Evolutionary conservation across 805 yeast species (phyloP).

Genomic region (Starmerella kuoi): DNA sequence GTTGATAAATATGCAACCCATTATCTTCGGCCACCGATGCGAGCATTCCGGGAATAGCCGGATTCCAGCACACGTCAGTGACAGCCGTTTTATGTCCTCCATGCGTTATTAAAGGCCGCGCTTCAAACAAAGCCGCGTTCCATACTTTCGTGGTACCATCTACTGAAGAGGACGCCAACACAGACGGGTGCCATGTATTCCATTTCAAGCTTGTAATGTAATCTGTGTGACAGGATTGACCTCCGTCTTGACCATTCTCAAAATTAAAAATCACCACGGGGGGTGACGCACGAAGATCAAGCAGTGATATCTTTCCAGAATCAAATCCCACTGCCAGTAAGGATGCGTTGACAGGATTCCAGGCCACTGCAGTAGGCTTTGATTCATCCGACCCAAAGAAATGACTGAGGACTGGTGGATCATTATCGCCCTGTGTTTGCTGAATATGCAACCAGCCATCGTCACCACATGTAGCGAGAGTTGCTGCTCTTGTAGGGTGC

Average conservation of each 20-base stretch:
- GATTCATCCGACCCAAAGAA: background rate
- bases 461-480: constrained; percentile 61
- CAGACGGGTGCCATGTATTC: constrained; percentile 46
- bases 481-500: constrained; percentile 47
- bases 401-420: background rate
- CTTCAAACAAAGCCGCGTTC: constrained; percentile 18
- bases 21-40: constrained; percentile 78
- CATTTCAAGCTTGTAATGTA: constrained; percentile 58
- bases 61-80: constrained; percentile 74
- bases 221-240: constrained; percentile 33
- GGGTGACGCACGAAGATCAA: constrained; percentile 50
- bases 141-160: constrained; percentile 37
- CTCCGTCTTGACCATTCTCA: background rate
- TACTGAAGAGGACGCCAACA: constrained; percentile 56
- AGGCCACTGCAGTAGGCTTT: constrained; percentile 44
- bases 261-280: background rate
- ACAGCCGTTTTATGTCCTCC: constrained; percentile 83
- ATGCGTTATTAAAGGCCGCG: constrained; percentile 45
- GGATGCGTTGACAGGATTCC: constrained; percentile 45
- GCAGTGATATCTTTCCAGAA: constrained; percentile 41
- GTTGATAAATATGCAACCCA: constrained; percentile 77
- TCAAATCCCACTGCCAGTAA: constrained; percentile 59
- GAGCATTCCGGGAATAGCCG: constrained; percentile 54
- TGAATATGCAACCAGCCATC: constrained; percentile 24
- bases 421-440: constrained; percentile 4